Conservation (phyloP, 352 stramenopile species). For the Pythium angustatum region DNA sequence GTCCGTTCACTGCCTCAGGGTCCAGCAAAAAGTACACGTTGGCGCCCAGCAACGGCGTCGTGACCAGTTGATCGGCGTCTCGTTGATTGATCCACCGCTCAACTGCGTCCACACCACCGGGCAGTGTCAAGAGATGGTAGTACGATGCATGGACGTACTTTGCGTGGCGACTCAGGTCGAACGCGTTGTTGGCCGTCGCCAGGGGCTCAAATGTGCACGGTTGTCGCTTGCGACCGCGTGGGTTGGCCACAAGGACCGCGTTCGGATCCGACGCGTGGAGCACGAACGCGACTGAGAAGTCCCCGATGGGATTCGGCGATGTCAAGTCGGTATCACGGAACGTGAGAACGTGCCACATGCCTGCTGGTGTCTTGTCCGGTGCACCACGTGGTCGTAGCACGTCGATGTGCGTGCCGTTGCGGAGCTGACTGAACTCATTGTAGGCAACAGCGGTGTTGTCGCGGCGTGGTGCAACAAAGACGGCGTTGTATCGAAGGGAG, state of each 20-base stretch:
- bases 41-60: background rate
- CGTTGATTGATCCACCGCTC: background rate
- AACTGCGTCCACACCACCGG: background rate
- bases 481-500: constrained; percentile 3
- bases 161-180: background rate
- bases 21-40: background rate
- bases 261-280: background rate
- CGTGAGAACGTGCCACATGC: constrained; percentile 6
- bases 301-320: background rate
- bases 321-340: background rate
- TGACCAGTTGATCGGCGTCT: background rate
- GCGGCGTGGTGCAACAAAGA: background rate
- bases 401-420: background rate
- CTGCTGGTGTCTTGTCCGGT: background rate
- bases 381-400: background rate
- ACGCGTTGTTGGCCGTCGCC: background rate
- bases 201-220: background rate
- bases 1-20: background rate
- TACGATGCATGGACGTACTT: background rate
- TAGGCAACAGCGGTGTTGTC: background rate
- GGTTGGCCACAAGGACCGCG: background rate
- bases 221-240: background rate
- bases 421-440: background rate
- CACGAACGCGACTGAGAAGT: background rate
- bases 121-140: background rate